These are phyloP conservation scores for Calcarisporium arbuscula DNA, from an alignment of 2,329 filamentous ascomycete genomes.

Conservation along the genomic window DNA sequence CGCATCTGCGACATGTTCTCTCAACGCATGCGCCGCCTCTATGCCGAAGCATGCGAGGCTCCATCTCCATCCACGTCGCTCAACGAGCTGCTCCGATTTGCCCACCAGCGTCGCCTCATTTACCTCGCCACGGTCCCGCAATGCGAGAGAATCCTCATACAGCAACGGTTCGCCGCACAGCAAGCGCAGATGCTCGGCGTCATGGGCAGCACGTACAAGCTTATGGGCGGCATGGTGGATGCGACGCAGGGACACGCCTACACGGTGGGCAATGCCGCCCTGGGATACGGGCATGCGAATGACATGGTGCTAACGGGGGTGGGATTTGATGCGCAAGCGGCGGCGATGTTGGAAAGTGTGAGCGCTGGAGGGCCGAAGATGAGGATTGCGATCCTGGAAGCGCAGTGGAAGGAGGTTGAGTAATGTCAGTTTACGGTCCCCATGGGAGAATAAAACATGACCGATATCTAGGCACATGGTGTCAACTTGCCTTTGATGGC, in stretches of 20 bases:
- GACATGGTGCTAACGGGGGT: conserved; percentile 20
- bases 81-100: conserved; percentile 19
- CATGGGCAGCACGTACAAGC: conserved; percentile 19
- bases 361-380: conserved; percentile 8
- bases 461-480: too few species aligned
- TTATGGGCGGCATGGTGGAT: conserved; percentile 14
- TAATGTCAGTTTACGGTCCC: too few species aligned
- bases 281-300: conserved; percentile 26
- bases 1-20: conserved; percentile 32
- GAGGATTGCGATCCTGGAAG: conserved; percentile 23
- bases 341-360: conserved; percentile 12
- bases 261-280: conserved; percentile 22
- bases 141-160: conserved; percentile 19
- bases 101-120: conserved; percentile 12
- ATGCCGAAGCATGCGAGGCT: conserved; percentile 22
- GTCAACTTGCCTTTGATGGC: too few species aligned
- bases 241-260: conserved; percentile 13
- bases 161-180: conserved; percentile 17
- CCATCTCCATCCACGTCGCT: too few species aligned
- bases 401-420: conserved; percentile 28
- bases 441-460: too few species aligned
- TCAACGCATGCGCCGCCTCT: conserved; percentile 27
- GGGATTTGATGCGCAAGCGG: conserved; percentile 22
- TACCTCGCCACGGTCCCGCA: conserved; percentile 5
- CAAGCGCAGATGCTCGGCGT: conserved; percentile 19